Evolutionary conservation across 2,329 filamentous ascomycete species (phyloP), one percentile per base, ranked within the genome.

Genomic region (Podosphaera xanthii): DNA sequence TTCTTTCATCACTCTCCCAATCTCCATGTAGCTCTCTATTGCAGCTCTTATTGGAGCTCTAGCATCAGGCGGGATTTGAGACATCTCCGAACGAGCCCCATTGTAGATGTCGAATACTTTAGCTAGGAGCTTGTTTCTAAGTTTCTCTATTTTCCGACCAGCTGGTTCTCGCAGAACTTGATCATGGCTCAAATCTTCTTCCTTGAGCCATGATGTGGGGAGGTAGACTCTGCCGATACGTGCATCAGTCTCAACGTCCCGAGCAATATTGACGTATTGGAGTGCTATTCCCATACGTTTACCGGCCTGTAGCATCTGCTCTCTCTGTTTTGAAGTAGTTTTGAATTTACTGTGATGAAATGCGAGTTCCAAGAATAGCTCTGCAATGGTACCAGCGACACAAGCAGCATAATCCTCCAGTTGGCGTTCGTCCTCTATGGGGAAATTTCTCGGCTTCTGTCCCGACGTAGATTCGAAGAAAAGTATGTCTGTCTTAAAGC

Each of bases 221-320:
- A 88, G 70, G 66, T 89, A 89, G 5, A 86, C 83, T 5, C 85
- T 77, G 1, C 75, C 75, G 42, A 85, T 79, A 12, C 72, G 70
- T 0, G 84, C 82, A 64, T 88, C 85, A 2, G 80, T 79, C 2
- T 72, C 69, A n/a, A 88, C 81, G 65, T 89, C 85, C 31, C 85
- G 80, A 2, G 83, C 81, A 61, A 89, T 87, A 65, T 88, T 89
- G 65, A 86, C 79, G 64, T 84, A 87, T 65, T 89, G 84, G n/a
- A 88, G 71, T 1, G 84, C 84, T 40, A 84, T 76, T 0, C 85
- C 85, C 84, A 87, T 87, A 35, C 75, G 73, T 30, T 75, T 73
- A 0, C 82, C 82, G 0, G 81, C 77, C 14, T 71, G 66, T 12
- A 82, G 71, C 4, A 86, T 72, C 2, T 71, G 66, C 12, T 72